Evolutionary conservation across 2,329 filamentous ascomycete genomes (phyloP), one percentile per base, ranked within the genome.

Genomic region (Plenodomus biglobosus): DNA sequence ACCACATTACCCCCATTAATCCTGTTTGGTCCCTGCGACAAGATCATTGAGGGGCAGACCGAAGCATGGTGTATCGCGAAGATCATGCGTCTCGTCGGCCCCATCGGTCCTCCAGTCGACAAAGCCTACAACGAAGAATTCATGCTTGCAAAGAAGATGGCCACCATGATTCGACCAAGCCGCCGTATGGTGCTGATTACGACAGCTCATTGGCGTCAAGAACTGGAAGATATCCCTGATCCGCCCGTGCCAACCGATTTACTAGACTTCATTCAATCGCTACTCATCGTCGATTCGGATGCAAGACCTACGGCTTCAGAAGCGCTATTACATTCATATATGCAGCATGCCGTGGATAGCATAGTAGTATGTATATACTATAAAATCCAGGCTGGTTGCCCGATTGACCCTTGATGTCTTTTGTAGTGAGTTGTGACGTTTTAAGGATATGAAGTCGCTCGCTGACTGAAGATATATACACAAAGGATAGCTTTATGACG

Each of bases 41-140:
- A 61, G 27, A 48, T 53, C 11, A 44, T 62, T 27, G 42, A 64
- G 44, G 46, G 40, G 11, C 39, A 36, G 4, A 52, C 50, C 6
- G 59, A 61, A 49, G 44, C 55, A 18, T 61, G 54, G 53, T 62
- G 58, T 40, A 59, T 61, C 39, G 58, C 59, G 2, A 60, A 62
- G 40, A 52, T 62, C 24, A 48, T 52, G 7, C 46, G 52, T 46
- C 54, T 60, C 10, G 34, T 61, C 40, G 52, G 58, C 8, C 48
- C 51, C 2, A 41, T 61, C 24, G 41, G 34, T 38, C 32, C 39
- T 21, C 56, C 59, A 46, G 39, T 57, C 39, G 24, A 48, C 30
- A 3, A 40, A 30, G 17, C 40, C 7, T 51, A 52, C 27, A 43
- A 46, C 19, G 41, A 52, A 7, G 47, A 53, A 35, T 50, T 47